Base-by-base conservation (phyloP, 2,329 filamentous ascomycete genomes). In the Cucurbitaria berberidis region DNA sequence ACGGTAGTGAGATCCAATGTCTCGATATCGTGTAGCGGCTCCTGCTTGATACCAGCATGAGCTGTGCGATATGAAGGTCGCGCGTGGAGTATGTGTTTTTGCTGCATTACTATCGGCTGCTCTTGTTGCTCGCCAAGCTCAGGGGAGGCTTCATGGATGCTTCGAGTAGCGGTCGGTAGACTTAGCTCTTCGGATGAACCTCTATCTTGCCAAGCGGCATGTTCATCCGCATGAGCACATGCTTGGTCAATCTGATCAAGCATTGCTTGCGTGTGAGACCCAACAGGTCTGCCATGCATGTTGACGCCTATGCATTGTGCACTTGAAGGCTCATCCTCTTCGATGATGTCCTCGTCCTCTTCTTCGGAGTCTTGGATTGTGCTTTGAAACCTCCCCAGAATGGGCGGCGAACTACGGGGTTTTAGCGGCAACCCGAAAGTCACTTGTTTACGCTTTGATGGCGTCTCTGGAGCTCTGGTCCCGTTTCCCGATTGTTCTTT, bases 331-430 rank as follows among this genome's bases (percentile, higher is more conserved):
- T 41, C n/a, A 3, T 67, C 59, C 21, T 60, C 57, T 36, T 69
- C 66, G 16, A 64, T 56, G 7, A 64, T 18, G n/a, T 57, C 63
- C 11, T 60, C 67, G 21, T 61, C 61, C 43, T 73, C 70, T 21
- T 73, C 72, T 43, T 74, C 72, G 2, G 70, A 74, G 43, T 74
- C 71, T 26, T 61, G 64, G 16, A 74, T 68, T 3, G 62, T 63
- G 34, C 64, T 69, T 24, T 57, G 54, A n/a, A 74, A 70, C 22
- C 59, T 68, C 41, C 58, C 62, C 36, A 67, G 29, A 24, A 51
- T 43, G 29, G 62, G 53, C 9, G 60, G 62, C 8, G 62, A 57
- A 16, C 48, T 35, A 15, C 53, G 40, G 13, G 60, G 45, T 18
- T 59, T 42, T 1, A 49, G 29, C 1, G 53, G 53, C 27, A 57